Base-by-base conservation (phyloP, 2,329 filamentous ascomycete genomes). In the Penicillium griseofulvum region DNA sequence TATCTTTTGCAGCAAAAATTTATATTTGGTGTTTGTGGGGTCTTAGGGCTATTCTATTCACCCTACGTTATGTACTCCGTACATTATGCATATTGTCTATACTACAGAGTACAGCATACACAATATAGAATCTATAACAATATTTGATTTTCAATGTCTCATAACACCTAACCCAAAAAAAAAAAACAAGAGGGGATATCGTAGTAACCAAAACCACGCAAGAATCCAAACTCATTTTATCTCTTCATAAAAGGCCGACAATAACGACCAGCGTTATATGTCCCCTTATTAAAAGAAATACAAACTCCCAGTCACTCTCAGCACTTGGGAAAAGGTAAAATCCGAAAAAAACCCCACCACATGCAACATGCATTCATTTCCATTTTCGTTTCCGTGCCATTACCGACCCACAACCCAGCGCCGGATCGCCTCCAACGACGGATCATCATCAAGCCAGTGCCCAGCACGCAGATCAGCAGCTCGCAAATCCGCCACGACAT, bases 361-460 rank as follows among this genome's bases (percentile, higher is more conserved):
- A 52, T 38, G 17, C 24, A 22, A 49, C 44, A 52, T 56, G 48
- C 41, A 54, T 48, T 54, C 43, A 31, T 57, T 17, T 51, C 52
- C 34, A 14, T 29, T 39, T 19, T 17, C 42, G 14, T 31, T 44
- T n/a, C 10, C 31, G 29, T 53, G 36, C 43, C 46, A 31, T 55
- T 67, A 68, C 54, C 74, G 73, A 31, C 70, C 67, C 43, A 67
- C 69, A 41, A 79, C 75, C 74, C 76, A 80, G 33, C 67, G 65
- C 24, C 74, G 76, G 45, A 85, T 82, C 19, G 74, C 74, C 16
- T 76, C 73, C 54, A 86, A 71, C 8, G 80, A 75, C 4, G 84
- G 84, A 64, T 87, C 84, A 58, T 87, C 84, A 36, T 74, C 72
- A 42, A 86, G 73, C 83, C 84, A 87, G 71, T 85, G 84, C 37